Base-by-base conservation (phyloP, 2,329 filamentous ascomycete genomes). In the Talaromyces verruculosus region DNA sequence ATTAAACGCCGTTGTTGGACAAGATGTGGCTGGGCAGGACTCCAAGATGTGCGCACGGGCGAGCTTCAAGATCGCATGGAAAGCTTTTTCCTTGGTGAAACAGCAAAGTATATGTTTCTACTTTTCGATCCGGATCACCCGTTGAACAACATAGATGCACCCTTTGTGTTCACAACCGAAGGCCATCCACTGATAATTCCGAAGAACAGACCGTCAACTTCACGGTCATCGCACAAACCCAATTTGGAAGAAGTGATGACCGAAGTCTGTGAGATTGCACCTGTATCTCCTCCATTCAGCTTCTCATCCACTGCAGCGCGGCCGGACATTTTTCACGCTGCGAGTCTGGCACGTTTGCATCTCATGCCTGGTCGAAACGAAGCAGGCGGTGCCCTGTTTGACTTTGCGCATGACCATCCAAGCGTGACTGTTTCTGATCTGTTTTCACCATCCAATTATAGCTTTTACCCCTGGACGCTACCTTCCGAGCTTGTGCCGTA, bases 21-120 rank as follows among this genome's bases (percentile, higher is more conserved):
- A 0, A 85, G 87, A 68, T 99, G 95, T 72, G 95, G 95, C 47
- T 98, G 94, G 93, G 91, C 94, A 15, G 94, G 94, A 0, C 83
- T 98, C 41, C 89, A 93, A 72, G 89, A 93, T 75, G 91, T 94
- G 8, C 83, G 89, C 39, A 91, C 87, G 5, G 94, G 94, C 3
- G 92, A 97, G 78, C 88, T 92, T 78, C 91, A 87, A 71, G 93
- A 99, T 76, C 90, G 95, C 39, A 98, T 98, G 95, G 95, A 99
- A 79, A 98, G 94, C 76, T 99, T 98, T 83, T 98, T 98, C 74
- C 84, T 99, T 0, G 94, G 95, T 15, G 95, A 99, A 79, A 99
- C 95, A 1, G 89, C 92, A 53, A 97, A 98, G 78, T 99, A 99
- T 77, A 83, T 99, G 68, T 98, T 96, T 76, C 82, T 99, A 64